Base-by-base conservation (phyloP, 2,329 filamentous ascomycete species). In the Pseudocercospora vitis region DNA sequence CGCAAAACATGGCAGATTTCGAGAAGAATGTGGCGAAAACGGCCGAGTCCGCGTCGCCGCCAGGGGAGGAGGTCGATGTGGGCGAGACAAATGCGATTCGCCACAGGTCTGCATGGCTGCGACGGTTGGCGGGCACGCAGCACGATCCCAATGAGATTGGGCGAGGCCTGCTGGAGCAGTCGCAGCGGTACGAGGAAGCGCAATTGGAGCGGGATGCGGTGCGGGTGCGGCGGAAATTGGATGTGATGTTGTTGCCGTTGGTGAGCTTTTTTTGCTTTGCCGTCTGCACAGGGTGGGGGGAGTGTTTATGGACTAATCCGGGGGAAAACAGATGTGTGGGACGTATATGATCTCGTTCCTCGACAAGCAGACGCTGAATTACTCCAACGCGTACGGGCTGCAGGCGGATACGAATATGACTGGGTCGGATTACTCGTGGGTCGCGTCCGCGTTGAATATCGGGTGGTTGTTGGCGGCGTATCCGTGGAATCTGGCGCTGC, bases 211-310 rank as follows among this genome's bases (percentile, higher is more conserved):
- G 62, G 1, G 74, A 78, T 56, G 67, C 73, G 3, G 69, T 69
- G 12, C 57, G 69, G 12, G 75, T 78, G 3, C 58, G 74, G 23
- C 66, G 68, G 45, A 74, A 77, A 57, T 69, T 78, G 14, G 75
- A 78, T 53, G 73, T 70, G 69, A 69, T 76, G 9, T 74, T 78
- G 31, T 71, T 78, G 70, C 75, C 75, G 6, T 74, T 77, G 61
- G 74, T 76, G 52, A 19, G 16, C 23, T 7, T 21, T 28, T 4
- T 50, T 67, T n/a, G n/a, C n/a, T n/a, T n/a, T n/a, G n/a, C n/a
- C n/a, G n/a, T n/a, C n/a, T 69, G 29, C 75, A 73, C 2, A 77
- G 76, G 58, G 73, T 50, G 67, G 69, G 29, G 75, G 6, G 26
- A 29, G 11, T 29, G 26, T 29, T 29, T 29, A 11, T 11, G 6